phyloP scores from a whole-genome alignment of 2,329 filamentous ascomycete genomes.

The Phialocephala sp. region DNA sequence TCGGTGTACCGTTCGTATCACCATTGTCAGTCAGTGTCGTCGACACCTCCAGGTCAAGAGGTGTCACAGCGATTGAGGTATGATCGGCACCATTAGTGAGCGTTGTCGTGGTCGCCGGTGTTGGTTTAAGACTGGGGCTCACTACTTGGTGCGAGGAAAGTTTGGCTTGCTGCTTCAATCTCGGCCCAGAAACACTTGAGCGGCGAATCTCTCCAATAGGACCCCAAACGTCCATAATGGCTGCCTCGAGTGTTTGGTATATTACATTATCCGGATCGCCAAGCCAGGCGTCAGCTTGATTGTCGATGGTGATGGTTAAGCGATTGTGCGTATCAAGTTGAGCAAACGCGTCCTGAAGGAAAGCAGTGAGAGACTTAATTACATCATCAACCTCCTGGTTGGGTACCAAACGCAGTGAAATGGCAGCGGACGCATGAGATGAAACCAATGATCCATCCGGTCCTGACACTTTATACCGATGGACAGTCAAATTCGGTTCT shows the following conservation, averaged over 20 bases:
- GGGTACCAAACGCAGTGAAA: conserved; percentile 91
- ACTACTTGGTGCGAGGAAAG: conserved; percentile 26
- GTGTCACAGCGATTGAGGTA: conserved; percentile 38
- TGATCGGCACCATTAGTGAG: conserved; percentile 53
- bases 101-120: conserved; percentile 56
- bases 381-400: conserved; percentile 88
- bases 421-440: conserved; percentile 82
- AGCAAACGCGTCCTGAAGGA: conserved; percentile 73
- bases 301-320: conserved; percentile 83
- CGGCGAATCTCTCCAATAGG: conserved; percentile 48
- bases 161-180: conserved; percentile 34
- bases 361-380: conserved; percentile 68
- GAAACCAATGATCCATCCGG: conserved; percentile 93
- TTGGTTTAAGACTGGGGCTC: conserved; percentile 45
- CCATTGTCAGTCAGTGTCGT: conserved; percentile 10
- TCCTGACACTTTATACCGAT: conserved; percentile 90
- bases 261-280: conserved; percentile 90
- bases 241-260: conserved; percentile 85
- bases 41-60: conserved; percentile 32
- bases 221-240: conserved; percentile 85
- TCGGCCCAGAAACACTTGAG: conserved; percentile 48
- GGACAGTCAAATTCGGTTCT: conserved; percentile 91
- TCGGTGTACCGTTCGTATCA: conserved; percentile 1
- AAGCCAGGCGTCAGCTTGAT: conserved; percentile 94
- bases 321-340: conserved; percentile 80